These are phyloP conservation scores for Pelargonium australe DNA, from an alignment of 441 rosid genomes.

Conservation along the genomic window DNA sequence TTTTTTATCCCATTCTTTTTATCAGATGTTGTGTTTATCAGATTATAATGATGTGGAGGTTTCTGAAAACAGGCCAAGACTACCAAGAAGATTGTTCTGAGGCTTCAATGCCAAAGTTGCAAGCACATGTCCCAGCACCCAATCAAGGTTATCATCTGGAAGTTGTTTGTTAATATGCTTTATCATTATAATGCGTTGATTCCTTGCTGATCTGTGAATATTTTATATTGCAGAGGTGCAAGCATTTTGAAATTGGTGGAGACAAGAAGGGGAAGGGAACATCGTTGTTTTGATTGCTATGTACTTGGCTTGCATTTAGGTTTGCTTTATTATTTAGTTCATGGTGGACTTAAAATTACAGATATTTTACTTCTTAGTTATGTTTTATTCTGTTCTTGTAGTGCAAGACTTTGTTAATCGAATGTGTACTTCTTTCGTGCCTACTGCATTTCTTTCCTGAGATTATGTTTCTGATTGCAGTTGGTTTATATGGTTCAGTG, in stretches of 20 bases:
- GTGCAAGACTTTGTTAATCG: no score
- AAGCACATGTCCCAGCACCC: slow-evolving; percentile 24
- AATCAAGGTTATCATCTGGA: slow-evolving; percentile 12
- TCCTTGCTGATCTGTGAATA: no score
- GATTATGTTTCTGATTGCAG: no score
- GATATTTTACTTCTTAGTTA: no score
- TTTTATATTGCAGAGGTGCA: slow-evolving; percentile 21
- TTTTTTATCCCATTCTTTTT: not conserved
- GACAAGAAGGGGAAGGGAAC: slow-evolving; percentile 27
- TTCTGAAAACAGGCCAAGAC: slow-evolving; percentile 19
- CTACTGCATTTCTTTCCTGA: no score
- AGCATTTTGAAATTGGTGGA: slow-evolving; percentile 26
- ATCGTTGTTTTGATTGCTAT: slow-evolving; percentile 9
- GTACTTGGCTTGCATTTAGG: no score
- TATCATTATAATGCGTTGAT: no score
- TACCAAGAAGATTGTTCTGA: slow-evolving; percentile 24
- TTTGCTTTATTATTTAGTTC: no score
- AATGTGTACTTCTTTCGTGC: no score
- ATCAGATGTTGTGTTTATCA: not conserved
- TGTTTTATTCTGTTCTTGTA: no score
- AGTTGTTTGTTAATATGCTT: not conserved
- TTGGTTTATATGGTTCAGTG: no score
- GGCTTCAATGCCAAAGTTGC: slow-evolving; percentile 26
- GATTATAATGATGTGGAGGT: not conserved
- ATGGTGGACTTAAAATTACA: no score